Conservation (phyloP, 2,329 filamentous ascomycete species). For the Ophiostoma piceae region DNA sequence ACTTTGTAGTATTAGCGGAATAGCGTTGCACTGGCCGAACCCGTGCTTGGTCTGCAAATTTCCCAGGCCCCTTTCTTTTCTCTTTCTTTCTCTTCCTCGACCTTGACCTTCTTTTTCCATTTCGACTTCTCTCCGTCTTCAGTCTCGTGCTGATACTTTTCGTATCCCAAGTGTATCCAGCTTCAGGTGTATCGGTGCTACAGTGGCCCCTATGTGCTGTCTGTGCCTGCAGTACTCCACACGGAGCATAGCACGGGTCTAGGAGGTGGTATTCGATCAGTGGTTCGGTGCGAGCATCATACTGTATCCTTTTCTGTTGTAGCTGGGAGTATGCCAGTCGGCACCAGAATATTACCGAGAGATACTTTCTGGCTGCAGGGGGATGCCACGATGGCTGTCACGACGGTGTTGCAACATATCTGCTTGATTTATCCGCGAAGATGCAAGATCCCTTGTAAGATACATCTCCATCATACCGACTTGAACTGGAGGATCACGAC, state of each 20-base stretch:
- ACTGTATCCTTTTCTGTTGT: too few relatives aligned
- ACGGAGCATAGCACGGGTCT: background rate
- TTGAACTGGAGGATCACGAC: background rate
- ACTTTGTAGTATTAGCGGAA: background rate
- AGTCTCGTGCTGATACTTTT: background rate
- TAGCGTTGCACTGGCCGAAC: constrained; percentile 10
- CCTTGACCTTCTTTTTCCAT: background rate
- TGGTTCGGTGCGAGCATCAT: too few relatives aligned
- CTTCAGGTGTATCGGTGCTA: background rate
- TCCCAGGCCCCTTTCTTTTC: constrained; percentile 6
- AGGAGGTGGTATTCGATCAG: background rate
- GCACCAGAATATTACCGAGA: background rate
- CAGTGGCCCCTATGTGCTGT: background rate
- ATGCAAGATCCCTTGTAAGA: too few relatives aligned
- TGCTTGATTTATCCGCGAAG: too few relatives aligned
- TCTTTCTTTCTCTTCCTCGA: background rate
- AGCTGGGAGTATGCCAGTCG: too few relatives aligned
- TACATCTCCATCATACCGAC: too few relatives aligned
- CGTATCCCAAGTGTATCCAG: background rate
- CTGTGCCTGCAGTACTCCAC: background rate
- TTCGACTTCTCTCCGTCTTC: background rate
- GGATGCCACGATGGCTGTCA: background rate
- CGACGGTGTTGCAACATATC: too few relatives aligned
- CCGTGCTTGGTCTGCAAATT: constrained; percentile 15
- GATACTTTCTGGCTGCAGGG: background rate